These are phyloP conservation scores for Erysiphe pulchra DNA, from an alignment of 2,329 filamentous ascomycete genomes.

Conservation along the genomic window DNA sequence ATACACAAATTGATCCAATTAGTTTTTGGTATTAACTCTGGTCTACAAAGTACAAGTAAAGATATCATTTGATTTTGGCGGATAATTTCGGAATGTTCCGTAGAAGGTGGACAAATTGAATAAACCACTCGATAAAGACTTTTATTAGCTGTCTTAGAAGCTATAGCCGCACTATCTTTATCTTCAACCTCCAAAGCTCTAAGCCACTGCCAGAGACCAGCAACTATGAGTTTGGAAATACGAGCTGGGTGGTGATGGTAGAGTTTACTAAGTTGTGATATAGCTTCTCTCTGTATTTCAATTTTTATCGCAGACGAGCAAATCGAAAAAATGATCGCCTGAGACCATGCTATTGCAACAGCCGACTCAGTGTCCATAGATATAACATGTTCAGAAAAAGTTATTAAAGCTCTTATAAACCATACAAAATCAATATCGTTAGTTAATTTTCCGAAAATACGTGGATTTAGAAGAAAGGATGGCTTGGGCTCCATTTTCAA, in stretches of 20 bases:
- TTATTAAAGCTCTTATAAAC: slow-evolving; percentile 43
- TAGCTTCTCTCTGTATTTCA: slow-evolving; percentile 35
- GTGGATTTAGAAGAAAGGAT: slow-evolving; percentile 64
- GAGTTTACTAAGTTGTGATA: slow-evolving; percentile 31
- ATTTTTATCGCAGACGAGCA: slow-evolving; percentile 35
- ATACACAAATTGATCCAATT: slow-evolving; percentile 83
- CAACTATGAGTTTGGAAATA: slow-evolving; percentile 36
- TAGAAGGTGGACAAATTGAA: slow-evolving; percentile 33
- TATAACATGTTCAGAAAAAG: slow-evolving; percentile 27
- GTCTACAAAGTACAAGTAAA: slow-evolving; percentile 52
- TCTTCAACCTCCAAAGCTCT: slow-evolving; percentile 39
- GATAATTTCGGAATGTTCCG: slow-evolving; percentile 19
- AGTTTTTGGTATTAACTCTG: slow-evolving; percentile 48
- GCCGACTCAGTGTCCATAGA: slow-evolving; percentile 20
- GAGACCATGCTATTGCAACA: slow-evolving; percentile 49
- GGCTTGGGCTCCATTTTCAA: slow-evolving; percentile 52
- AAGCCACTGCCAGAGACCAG: slow-evolving; percentile 62
- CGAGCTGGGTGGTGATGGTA: slow-evolving; percentile 33
- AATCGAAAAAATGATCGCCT: slow-evolving; percentile 59
- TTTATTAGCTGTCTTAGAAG: slow-evolving; percentile 35
- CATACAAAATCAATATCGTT: slow-evolving; percentile 54
- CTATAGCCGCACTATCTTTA: slow-evolving; percentile 47
- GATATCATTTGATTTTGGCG: slow-evolving; percentile 49
- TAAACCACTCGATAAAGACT: slow-evolving; percentile 36
- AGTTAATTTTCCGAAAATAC: slow-evolving; percentile 59